phyloP scores from a whole-genome alignment of 352 stramenopile genomes.

The Globisporangium camurandrum region DNA sequence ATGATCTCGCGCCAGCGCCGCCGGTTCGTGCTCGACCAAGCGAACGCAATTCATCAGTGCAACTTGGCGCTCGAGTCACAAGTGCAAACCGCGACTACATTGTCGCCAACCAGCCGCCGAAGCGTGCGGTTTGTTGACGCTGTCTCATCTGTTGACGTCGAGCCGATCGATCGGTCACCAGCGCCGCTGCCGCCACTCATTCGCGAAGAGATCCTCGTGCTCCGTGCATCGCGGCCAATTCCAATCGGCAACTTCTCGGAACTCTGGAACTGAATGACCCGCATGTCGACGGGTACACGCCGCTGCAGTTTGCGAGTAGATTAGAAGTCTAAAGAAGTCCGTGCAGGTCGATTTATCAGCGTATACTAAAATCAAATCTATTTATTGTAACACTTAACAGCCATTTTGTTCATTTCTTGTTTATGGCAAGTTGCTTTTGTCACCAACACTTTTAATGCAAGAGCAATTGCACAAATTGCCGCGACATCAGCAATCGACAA shows the following conservation, averaged over 20 bases:
- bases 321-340: no score
- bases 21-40: constrained; percentile 45
- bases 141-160: constrained; percentile 30
- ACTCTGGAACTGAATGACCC: constrained; percentile 52
- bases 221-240: constrained; percentile 65
- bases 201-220: constrained; percentile 71
- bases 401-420: no score
- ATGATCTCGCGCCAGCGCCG: constrained; percentile 68
- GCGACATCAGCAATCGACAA: no score
- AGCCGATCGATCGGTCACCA: constrained; percentile 48
- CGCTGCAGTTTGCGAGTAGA: constrained; percentile 5
- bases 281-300: no score
- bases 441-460: no score
- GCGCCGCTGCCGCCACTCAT: constrained; percentile 54
- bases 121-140: constrained; percentile 57
- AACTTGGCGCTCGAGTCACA: constrained; percentile 11
- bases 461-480: no score
- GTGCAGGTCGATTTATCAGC: no score
- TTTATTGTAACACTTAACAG: no score
- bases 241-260: constrained; percentile 71
- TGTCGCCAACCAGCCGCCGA: constrained; percentile 9
- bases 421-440: no score
- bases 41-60: constrained; percentile 34
- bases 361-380: no score
- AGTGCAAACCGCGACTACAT: background rate